Conservation (phyloP, 2,329 filamentous ascomycete genomes). For the Hypocreales sp. region DNA sequence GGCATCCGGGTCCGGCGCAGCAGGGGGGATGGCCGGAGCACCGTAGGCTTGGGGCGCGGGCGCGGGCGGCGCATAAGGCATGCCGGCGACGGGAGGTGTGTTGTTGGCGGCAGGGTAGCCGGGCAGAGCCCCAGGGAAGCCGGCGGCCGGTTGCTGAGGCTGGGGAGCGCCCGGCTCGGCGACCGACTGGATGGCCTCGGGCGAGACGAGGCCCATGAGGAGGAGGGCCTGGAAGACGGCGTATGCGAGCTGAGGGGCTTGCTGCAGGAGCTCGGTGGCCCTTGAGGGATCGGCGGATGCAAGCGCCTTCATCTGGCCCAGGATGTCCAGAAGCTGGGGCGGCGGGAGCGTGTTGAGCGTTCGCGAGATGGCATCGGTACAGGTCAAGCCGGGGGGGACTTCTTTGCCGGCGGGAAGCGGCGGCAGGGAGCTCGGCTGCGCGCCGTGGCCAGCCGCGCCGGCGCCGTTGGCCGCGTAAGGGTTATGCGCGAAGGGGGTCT, state of each 20-base stretch:
- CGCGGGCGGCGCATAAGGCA: constrained; percentile 29
- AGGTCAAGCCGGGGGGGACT: constrained; percentile 66
- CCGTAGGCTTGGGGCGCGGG: constrained; percentile 18
- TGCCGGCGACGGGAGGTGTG: constrained; percentile 30
- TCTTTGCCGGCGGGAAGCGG: constrained; percentile 75
- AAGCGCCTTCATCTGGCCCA: constrained; percentile 86
- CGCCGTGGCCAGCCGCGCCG: constrained; percentile 13
- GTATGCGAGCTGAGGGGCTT: constrained; percentile 85
- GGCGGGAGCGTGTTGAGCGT: constrained; percentile 78
- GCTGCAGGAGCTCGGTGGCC: constrained; percentile 71
- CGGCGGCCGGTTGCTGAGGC: constrained; percentile 12
- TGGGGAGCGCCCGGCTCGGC: constrained; percentile 44
- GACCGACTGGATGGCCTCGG: constrained; percentile 65
- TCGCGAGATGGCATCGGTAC: constrained; percentile 80
- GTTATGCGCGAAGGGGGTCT: constrained; percentile 10
- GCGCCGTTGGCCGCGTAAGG: constrained; percentile 17
- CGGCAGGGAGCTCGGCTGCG: constrained; percentile 43
- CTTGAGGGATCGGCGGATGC: constrained; percentile 69
- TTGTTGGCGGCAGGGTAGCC: constrained; percentile 24
- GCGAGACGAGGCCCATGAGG: constrained; percentile 83
- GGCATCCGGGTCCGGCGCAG: constrained; percentile 45
- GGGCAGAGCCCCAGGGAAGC: constrained; percentile 18
- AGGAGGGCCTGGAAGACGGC: constrained; percentile 91
- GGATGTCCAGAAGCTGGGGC: constrained; percentile 79
- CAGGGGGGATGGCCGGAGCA: constrained; percentile 15